These are phyloP conservation scores for Moesziomyces antarcticus DNA, from an alignment of 1,284 basidiomycete genomes.

Conservation along the genomic window DNA sequence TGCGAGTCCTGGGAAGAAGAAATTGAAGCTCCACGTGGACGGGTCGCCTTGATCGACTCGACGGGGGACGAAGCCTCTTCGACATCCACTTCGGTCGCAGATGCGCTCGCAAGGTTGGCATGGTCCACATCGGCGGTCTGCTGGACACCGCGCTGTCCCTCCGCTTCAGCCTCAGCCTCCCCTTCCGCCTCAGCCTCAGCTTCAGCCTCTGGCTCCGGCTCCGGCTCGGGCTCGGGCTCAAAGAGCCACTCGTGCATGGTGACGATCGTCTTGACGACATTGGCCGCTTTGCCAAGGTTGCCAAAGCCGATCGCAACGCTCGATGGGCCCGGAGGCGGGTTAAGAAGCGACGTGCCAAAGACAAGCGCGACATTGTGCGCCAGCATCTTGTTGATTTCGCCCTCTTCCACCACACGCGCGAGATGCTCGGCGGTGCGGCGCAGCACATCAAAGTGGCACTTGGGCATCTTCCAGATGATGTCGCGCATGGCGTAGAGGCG, in stretches of 20 bases:
- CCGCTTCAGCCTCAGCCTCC: neutral
- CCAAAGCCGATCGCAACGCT: slow-evolving; percentile 57
- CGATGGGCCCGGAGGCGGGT: slow-evolving; percentile 58
- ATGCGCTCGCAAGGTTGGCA: neutral
- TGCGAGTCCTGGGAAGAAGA: slow-evolving; percentile 10
- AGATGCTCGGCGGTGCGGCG: slow-evolving; percentile 62
- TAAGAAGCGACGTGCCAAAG: slow-evolving; percentile 66
- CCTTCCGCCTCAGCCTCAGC: slow-evolving; percentile 1
- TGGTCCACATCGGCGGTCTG: neutral
- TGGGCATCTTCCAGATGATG: slow-evolving; percentile 61
- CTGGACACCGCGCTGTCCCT: no score
- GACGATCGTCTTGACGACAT: slow-evolving; percentile 66
- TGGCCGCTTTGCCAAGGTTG: slow-evolving; percentile 64
- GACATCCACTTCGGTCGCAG: neutral
- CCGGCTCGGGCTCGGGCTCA: slow-evolving; percentile 58
- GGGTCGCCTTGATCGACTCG: neutral
- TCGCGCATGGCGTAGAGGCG: slow-evolving; percentile 63
- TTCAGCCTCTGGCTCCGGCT: slow-evolving; percentile 36
- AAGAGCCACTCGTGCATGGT: slow-evolving; percentile 65
- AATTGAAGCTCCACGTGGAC: slow-evolving; percentile 1
- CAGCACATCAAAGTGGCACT: slow-evolving; percentile 60
- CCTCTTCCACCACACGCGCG: slow-evolving; percentile 57
- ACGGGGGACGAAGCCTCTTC: neutral
- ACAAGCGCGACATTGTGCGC: slow-evolving; percentile 66
- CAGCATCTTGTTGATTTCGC: slow-evolving; percentile 63